A percentile compares a stretch with the other conserved stretches of the same genome.
phyloP scores from a whole-genome alignment of 192 early-diverging fungal genomes.

The Paraglomus brasilianum region DNA sequence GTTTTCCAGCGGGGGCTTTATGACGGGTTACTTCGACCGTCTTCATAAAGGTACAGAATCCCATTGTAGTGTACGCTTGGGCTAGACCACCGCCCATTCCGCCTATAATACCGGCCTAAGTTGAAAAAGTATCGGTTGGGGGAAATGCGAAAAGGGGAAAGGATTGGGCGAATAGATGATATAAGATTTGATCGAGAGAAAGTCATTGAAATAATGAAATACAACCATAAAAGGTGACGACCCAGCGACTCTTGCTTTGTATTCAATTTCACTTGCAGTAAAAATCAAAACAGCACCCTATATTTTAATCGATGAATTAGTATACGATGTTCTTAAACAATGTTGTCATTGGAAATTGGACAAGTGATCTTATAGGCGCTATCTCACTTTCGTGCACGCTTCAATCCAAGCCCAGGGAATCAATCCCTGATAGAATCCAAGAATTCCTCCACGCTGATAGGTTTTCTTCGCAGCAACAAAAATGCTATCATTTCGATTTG shows the following conservation, averaged over 20 bases:
- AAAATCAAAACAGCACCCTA: conserved; percentile 59
- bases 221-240: conserved; percentile 51
- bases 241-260: conserved; percentile 49
- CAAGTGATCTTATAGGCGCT: no score
- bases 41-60: conserved; percentile 99
- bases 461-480: conserved; percentile 69
- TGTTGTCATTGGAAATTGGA: no score
- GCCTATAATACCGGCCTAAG: conserved; percentile 80
- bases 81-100: conserved; percentile 94
- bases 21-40: conserved; percentile 98
- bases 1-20: conserved; percentile 63
- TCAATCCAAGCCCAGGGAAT: conserved; percentile 70
- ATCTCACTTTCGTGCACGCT: conserved; percentile 47
- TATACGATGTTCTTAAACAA: no score
- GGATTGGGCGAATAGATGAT: not conserved
- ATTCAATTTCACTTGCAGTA: conserved; percentile 63
- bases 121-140: not conserved
- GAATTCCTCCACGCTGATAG: conserved; percentile 79
- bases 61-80: conserved; percentile 98
- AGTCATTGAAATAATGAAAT: not conserved
- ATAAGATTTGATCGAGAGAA: conserved; percentile 22
- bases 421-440: conserved; percentile 94
- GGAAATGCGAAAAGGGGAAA: not conserved
- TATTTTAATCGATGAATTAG: no score
- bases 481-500: conserved; percentile 85